phyloP scores from a whole-genome alignment of 768 basidiomycete species.

The Amanita subjunquillea region DNA sequence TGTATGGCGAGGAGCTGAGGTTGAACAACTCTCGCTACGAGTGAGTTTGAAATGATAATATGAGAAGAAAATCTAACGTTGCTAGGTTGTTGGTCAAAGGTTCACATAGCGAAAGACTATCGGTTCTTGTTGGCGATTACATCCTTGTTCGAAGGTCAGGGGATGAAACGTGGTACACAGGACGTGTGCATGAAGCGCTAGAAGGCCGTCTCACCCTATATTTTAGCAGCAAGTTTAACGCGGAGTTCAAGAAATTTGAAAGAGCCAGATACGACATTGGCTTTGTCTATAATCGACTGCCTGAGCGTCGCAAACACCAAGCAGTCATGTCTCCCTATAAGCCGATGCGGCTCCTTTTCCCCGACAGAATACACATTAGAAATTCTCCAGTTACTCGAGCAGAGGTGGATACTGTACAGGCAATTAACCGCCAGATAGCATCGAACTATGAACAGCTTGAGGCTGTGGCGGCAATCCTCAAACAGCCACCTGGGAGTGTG shows the following conservation, averaged over 20 bases:
- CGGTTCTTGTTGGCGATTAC: slow-evolving; percentile 43
- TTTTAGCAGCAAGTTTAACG: slow-evolving; percentile 35
- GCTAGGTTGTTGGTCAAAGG: slow-evolving; percentile 43
- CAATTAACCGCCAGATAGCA: slow-evolving; percentile 23
- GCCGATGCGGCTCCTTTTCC: slow-evolving; percentile 37
- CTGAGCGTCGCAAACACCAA: slow-evolving; percentile 46
- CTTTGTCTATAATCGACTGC: slow-evolving; percentile 45
- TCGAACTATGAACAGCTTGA: slow-evolving; percentile 38
- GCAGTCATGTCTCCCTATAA: slow-evolving; percentile 30
- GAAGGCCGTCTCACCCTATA: slow-evolving; percentile 31
- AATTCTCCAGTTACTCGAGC: slow-evolving; percentile 10
- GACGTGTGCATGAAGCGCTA: slow-evolving; percentile 38
- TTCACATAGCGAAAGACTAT: slow-evolving; percentile 47
- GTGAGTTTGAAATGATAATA: slow-evolving; percentile 18
- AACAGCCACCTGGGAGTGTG: slow-evolving; percentile 31
- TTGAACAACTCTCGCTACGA: slow-evolving; percentile 30
- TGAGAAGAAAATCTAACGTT: neutral
- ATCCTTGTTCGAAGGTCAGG: slow-evolving; percentile 22
- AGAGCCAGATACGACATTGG: slow-evolving; percentile 39
- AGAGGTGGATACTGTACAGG: slow-evolving; percentile 13
- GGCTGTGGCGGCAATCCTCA: slow-evolving; percentile 38
- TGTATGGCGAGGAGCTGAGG: slow-evolving; percentile 24
- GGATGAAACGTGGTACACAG: slow-evolving; percentile 25
- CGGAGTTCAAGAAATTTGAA: slow-evolving; percentile 28
- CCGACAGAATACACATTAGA: slow-evolving; percentile 18